Base-by-base conservation (phyloP, 1,139 yeast species). In the Yamadazyma jaroonii region DNA sequence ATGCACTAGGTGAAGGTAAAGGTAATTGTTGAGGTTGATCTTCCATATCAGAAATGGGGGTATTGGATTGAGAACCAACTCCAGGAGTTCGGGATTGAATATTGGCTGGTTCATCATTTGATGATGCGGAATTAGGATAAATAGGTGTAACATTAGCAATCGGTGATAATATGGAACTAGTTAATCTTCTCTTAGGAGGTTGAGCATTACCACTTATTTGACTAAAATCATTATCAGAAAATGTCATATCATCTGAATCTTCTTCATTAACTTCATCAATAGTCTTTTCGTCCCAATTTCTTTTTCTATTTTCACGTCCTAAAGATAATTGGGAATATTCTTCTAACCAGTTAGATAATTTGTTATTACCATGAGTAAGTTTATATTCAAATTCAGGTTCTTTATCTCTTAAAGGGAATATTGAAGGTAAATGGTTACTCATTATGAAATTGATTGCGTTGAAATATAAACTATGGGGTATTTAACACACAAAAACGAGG, bases 1-100 rank as follows among this genome's bases (percentile, higher is more conserved):
- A 79, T 1, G 86, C 87, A 49, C 82, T 76, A 0, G 87, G 87
- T 5, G 84, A 79, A 0, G 86, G 86, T 23, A 80, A 62, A 0
- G 84, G 84, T 13, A 77, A 61, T 42, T 70, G 79, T 37, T 64
- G 72, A 2, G 64, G 58, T 27, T 53, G 60, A 12, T 63, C 67
- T 31, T 64, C 71, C 13, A 61, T 50, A 37, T 67, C 74, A 8
- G 70, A 62, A 4, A 64, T 51, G 0, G 74, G 73, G 7, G 72
- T 62, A 33, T 56, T 64, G 0, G 67, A 51, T 9, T 67, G 67
- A 2, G 42, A 22, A 14, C 17, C 42, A n/a, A 38, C 39, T 12
- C 41, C 43, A 17, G 38, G 40, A 25, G 40, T 39, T 27, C 38
- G 34, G 14, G 39, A 29, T n/a, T 20, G 25, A 15, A 22, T 33